Evolutionary conservation across 257 asterid genomes (phyloP), one percentile per base, ranked within the genome.

Genomic region (Rubia yunnanensis): DNA sequence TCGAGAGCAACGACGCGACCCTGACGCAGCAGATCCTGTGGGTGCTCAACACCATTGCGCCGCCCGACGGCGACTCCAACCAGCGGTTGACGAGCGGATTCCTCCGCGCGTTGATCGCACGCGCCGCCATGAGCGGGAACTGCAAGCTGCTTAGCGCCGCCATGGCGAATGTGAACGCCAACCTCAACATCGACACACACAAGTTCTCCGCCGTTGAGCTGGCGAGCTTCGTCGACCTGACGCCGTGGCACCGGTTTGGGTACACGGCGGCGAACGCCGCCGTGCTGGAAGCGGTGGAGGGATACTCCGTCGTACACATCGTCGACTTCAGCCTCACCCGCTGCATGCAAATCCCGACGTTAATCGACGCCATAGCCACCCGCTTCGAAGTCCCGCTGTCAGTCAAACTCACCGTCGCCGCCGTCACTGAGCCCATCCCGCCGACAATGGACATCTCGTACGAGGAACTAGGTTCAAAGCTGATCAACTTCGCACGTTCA

Each of bases 181-280:
- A 63, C 62, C 66, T 63, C 4, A 28, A 76, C 53, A 57, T 79
- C 66, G 39, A 31, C 36, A 85, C 79, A 30, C 97, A 89, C 67
- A 85, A 70, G 5, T 89, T 89, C 84, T 83, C 96, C 31, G 81
- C 85, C 63, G 82, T 89, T 10, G 96, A 92, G 80, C 91, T 92
- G 1, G 89, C 98, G 7, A 73, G 80, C 34, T 92, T 78, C 78
- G 97, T 92, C 30, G 98, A 92, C 80, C 74, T 92, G 23, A 92
- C 98, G 0, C 98, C 98, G n/a, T 89, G 97, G 97, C 94, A 92
- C 71, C 66, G 98, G 14, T 92, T 92, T 69, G 98, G 98, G 15
- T 92, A 85, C 83, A 87, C 96, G 7, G 96, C 95, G 0, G 96
- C 98, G 1, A 92, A 92, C 30, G 84, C 87, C 5, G 94, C 95